A percentile compares a stretch with the other conserved stretches of the same genome.
Conservation (phyloP, 169 alveolate genomes). For the Prorocentrum cordatum region DNA sequence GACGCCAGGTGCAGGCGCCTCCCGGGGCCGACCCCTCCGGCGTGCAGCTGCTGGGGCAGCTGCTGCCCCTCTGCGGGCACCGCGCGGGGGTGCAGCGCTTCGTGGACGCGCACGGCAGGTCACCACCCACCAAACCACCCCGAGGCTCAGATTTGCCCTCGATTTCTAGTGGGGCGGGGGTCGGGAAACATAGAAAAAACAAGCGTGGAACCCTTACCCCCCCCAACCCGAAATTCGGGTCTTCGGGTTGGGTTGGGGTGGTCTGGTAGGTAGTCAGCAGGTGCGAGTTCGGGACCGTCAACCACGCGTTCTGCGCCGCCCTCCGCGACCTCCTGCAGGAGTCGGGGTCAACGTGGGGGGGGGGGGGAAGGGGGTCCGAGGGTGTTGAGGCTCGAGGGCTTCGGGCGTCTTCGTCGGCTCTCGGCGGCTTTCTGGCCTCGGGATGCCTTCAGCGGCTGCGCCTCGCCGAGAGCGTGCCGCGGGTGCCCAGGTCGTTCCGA, state of each 20-base stretch:
- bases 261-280: neutral
- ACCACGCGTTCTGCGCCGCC: slow-evolving; percentile 54
- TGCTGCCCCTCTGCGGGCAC: slow-evolving; percentile 50
- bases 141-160: neutral
- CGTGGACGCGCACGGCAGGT: slow-evolving; percentile 18
- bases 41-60: slow-evolving; percentile 30
- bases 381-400: no score
- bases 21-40: slow-evolving; percentile 21
- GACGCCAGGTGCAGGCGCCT: no score
- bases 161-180: neutral
- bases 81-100: slow-evolving; percentile 17
- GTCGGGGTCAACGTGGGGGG: no score
- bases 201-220: neutral
- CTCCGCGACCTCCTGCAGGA: slow-evolving; percentile 23
- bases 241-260: neutral
- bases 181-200: neutral
- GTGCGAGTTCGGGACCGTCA: slow-evolving; percentile 1
- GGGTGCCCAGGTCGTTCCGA: no score
- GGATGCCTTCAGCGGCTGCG: no score
- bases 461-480: no score
- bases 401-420: no score
- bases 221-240: neutral
- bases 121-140: neutral
- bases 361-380: no score
- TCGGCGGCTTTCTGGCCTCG: no score